Evolutionary conservation across 208 protist species (phyloP), one percentile per base, ranked within the genome.

Genomic region (Leishmania tarentolae): DNA sequence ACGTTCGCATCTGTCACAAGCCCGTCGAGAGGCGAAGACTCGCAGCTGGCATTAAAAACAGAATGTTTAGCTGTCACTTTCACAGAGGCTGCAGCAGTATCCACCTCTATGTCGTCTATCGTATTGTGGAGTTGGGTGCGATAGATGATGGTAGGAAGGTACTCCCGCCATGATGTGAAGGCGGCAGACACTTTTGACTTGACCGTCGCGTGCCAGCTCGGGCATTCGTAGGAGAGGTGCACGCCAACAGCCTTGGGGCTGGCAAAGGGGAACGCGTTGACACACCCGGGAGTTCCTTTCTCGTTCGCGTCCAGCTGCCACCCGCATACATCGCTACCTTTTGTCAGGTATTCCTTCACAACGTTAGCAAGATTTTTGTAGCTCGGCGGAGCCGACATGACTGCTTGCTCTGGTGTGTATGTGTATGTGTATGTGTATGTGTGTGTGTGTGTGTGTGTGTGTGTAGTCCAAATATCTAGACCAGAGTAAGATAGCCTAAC

Each of bases 201-300:
- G 9, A 84, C 3, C 4, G 77, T 81, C n/a, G 87, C 71, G 42
- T 84, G 73, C 65, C 71, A 37, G 15, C 69, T 24, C 31, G 78
- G 69, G 63, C 78, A 71, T 37, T 84, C 69, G 70, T 89, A 93
- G 7, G 68, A 46, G 37, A 94, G 74, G 75, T 88, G 84, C 5
- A 85, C 76, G 31, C 91, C 91, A 15, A 92, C 77, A 46, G 1
- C 81, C 71, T 42, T 83, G 75, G n/a, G 13, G 44, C 44, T 79
- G 46, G 87, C 91, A 69, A 91, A 94, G n/a, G 91, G 93, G 66
- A 80, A 93, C 47, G 73, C 88, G 50, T 78, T 84, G 31, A 92
- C 53, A 9, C 56, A 17, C 31, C 83, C 73, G 13, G 72, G 37
- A 0, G 75, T 57, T 8, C 57, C 79, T 7, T 85, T 61, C 76